phyloP scores from a whole-genome alignment of 495 filamentous ascomycete species.

The Aspergillus nidulans region DNA sequence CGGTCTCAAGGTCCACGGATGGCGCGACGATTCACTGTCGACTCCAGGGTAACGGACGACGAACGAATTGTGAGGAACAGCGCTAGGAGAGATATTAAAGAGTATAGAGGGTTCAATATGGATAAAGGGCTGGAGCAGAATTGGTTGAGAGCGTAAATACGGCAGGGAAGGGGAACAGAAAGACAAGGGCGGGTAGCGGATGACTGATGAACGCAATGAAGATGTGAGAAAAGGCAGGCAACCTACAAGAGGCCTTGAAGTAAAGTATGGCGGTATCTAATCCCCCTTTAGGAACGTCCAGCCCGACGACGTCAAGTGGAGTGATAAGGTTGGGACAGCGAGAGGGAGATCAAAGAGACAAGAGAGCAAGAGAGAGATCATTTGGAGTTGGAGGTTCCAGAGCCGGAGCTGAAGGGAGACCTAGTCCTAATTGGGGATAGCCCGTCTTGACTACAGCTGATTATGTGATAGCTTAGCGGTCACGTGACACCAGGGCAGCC shows the following conservation, averaged over 20 bases:
- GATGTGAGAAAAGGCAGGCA: conserved; percentile 30
- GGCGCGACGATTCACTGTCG: conserved; percentile 21
- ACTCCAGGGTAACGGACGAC: not conserved
- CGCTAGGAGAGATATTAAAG: conserved; percentile 10
- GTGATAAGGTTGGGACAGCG: conserved; percentile 12
- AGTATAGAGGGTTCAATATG: conserved; percentile 1
- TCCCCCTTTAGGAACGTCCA: conserved; percentile 14
- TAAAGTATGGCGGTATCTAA: conserved; percentile 13
- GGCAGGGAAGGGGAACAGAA: conserved; percentile 21
- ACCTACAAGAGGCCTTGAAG: conserved; percentile 47
- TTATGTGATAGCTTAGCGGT: not conserved
- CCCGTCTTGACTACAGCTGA: not conserved
- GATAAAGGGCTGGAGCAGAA: conserved; percentile 15
- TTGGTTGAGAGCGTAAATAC: conserved; percentile 11
- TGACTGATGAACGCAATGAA: conserved; percentile 17
- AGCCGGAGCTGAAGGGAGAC: conserved; percentile 18
- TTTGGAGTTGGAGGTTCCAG: not conserved
- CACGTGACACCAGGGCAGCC: not conserved
- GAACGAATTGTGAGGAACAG: conserved; percentile 17
- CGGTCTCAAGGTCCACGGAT: conserved; percentile 18
- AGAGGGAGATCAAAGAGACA: conserved; percentile 6
- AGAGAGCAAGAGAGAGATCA: not conserved
- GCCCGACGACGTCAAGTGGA: conserved; percentile 11
- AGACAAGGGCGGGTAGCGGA: conserved; percentile 16
- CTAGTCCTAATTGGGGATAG: not conserved